Conservation (phyloP, 2,329 filamentous ascomycete species). For the Pseudogymnoascus sp. region DNA sequence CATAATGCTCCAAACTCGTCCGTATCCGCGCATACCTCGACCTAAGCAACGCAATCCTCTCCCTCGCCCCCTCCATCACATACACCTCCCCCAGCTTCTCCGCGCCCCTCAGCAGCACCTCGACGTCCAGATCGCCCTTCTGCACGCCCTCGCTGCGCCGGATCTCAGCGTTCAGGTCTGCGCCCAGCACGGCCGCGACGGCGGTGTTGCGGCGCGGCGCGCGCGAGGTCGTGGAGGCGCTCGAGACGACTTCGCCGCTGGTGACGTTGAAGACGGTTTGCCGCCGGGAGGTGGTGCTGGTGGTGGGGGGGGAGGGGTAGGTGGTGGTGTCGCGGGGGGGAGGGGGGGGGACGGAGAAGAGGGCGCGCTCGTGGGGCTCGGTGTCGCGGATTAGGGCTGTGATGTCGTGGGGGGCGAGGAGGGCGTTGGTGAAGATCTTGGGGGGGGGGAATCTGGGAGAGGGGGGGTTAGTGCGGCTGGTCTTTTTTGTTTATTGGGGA, state of each 20-base stretch:
- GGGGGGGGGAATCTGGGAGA: conserved; percentile 70
- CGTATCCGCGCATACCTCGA: conserved; percentile 62
- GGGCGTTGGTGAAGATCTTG: conserved; percentile 92
- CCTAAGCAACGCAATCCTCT: conserved; percentile 66
- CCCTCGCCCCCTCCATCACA: conserved; percentile 67
- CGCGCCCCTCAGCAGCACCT: conserved; percentile 73
- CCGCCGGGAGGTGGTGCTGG: conserved; percentile 34
- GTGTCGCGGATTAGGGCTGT: conserved; percentile 92
- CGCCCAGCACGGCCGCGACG: conserved; percentile 81
- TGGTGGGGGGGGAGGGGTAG: conserved; percentile 35
- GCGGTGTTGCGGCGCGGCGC: conserved; percentile 66
- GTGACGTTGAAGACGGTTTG: conserved; percentile 61
- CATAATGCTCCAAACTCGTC: conserved; percentile 71
- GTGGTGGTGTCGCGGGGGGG: conserved; percentile 40
- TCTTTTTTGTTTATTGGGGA: conserved; percentile 12
- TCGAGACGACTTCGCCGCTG: conserved; percentile 50
- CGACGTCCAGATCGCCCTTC: conserved; percentile 73
- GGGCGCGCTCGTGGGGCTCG: conserved; percentile 84
- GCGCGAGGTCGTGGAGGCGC: conserved; percentile 38
- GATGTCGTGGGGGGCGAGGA: conserved; percentile 83
- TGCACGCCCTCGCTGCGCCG: conserved; percentile 41
- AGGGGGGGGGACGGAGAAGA: conserved; percentile 79
- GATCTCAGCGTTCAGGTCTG: conserved; percentile 77
- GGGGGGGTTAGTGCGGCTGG: conserved; percentile 6
- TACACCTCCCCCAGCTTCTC: conserved; percentile 92